Evolutionary conservation across 2,329 filamentous ascomycete species (phyloP), one percentile per base, ranked within the genome.

Genomic region (Lachnellula arida): DNA sequence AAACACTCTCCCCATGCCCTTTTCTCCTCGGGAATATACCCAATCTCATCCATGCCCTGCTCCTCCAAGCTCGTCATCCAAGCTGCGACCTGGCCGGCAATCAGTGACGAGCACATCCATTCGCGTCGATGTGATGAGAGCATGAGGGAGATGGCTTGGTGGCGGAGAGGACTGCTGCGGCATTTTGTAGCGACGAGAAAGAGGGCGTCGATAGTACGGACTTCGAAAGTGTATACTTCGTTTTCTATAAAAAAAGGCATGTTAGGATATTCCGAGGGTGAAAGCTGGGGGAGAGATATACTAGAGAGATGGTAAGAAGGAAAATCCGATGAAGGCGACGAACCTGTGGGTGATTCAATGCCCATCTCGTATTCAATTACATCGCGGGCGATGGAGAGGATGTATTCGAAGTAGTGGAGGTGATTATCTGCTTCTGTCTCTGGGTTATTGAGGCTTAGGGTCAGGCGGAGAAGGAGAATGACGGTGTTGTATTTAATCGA

Each of bases 111-210:
- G 82, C 84, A 87, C 76, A 88, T 84, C 42, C 81, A 83, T 70
- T 88, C 85, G 51, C 84, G 75, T 15, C 85, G 76, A 19, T 82
- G 78, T 60, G 81, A 83, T 59, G 78, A 81, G 51, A 76, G 74
- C 44, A 88, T 70, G 14, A 88, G 72, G 60, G 81, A 76, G 47
- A 87, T 84, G 12, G 85, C 85, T 63, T 81, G 78, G 9, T 81
- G 75, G 8, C 85, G 78, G 39, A 81, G 75, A 1, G 72, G 60
- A 0, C 77, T 75, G 54, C 85, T 78, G 3, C 84, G 78, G 62
- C 84, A 87, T 65, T 86, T 85, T 7, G 81, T 85, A 6, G 82
- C 84, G 14, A 85, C 80, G 3, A 86, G 78, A 58, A 81, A 87
- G 1, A 88, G 74, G 0, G 82, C 81, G 3, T 82, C 79, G 2